Conservation (phyloP, 2,329 filamentous ascomycete genomes). For the Fragosphaeria purpurea region DNA sequence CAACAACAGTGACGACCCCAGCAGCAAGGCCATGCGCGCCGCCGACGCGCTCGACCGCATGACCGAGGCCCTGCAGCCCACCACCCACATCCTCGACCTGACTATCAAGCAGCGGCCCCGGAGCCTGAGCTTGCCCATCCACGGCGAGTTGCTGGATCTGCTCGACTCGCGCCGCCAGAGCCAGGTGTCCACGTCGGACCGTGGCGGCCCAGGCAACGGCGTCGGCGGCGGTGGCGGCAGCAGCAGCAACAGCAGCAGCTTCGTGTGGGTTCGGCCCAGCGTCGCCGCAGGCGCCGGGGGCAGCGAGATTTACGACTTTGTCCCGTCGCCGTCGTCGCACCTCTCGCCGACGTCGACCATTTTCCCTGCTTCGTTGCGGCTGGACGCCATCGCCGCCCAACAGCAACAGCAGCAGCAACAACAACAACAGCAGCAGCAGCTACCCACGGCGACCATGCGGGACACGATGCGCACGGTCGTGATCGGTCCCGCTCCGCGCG, state of each 20-base stretch:
- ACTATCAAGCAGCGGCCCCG: conserved; percentile 29
- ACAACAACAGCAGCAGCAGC: neutral
- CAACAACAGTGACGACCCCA: conserved; percentile 31
- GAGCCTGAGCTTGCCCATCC: conserved; percentile 41
- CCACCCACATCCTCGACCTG: conserved; percentile 36
- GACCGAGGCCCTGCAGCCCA: conserved; percentile 43
- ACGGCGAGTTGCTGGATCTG: conserved; percentile 17
- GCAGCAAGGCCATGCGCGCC: conserved; percentile 45
- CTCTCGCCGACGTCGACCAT: conserved; percentile 7
- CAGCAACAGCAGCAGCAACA: neutral
- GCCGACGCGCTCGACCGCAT: conserved; percentile 47
- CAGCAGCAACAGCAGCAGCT: neutral
- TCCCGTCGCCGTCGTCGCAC: neutral
- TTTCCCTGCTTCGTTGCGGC: conserved; percentile 9
- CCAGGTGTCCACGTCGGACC: conserved; percentile 15
- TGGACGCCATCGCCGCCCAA: conserved; percentile 5
- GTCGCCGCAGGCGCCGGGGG: conserved; percentile 2
- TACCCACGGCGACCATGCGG: neutral
- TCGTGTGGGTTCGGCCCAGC: conserved; percentile 4
- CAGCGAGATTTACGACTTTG: conserved; percentile 5
- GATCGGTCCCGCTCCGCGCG: conserved; percentile 1
- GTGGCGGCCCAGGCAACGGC: conserved; percentile 20
- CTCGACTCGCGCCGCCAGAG: conserved; percentile 3
- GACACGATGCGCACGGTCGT: conserved; percentile 1
- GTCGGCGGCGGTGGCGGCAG: conserved; percentile 25